A percentile compares a stretch with the other conserved stretches of the same genome.
Conservation (phyloP, 352 stramenopile species). For the Pythium brachiatum region DNA sequence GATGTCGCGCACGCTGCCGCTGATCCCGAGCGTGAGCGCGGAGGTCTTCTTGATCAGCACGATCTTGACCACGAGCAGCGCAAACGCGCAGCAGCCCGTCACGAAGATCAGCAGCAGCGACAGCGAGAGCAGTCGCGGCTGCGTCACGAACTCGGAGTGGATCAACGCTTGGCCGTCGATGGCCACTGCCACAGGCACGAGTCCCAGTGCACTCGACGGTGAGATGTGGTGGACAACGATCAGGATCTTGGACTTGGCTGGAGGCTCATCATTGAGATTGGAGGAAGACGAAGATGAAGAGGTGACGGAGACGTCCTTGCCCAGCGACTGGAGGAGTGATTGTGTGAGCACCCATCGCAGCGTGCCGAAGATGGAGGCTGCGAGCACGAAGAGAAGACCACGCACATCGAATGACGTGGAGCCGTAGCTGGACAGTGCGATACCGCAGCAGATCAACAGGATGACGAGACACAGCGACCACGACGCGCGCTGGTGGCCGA, state of each 20-base stretch:
- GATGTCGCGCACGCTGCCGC: conserved; percentile 76
- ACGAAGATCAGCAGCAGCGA: conserved; percentile 58
- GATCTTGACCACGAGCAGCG: conserved; percentile 81
- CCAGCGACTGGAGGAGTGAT: conserved; percentile 57
- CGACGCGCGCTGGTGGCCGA: conserved; percentile 62
- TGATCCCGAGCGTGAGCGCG: conserved; percentile 73
- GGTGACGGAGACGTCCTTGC: not conserved
- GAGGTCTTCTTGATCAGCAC: conserved; percentile 83
- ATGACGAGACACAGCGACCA: conserved; percentile 49
- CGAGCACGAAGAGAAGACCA: conserved; percentile 63
- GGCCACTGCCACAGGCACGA: conserved; percentile 57
- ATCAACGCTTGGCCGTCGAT: conserved; percentile 44
- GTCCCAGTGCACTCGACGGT: conserved; percentile 54
- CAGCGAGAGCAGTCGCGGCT: conserved; percentile 40
- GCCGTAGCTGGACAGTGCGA: conserved; percentile 67
- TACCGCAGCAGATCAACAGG: conserved; percentile 60
- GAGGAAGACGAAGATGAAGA: not conserved
- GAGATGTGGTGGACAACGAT: conserved; percentile 82
- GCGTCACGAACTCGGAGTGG: conserved; percentile 50
- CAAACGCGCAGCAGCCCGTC: conserved; percentile 59
- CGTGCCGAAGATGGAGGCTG: conserved; percentile 60
- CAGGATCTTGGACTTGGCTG: conserved; percentile 41
- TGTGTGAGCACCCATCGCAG: conserved; percentile 84
- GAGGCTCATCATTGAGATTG: not conserved
- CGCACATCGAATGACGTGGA: conserved; percentile 61